Evolutionary conservation across 2,329 filamentous ascomycete species (phyloP), one percentile per base, ranked within the genome.

Genomic region (Mycosphaerella arachidis): DNA sequence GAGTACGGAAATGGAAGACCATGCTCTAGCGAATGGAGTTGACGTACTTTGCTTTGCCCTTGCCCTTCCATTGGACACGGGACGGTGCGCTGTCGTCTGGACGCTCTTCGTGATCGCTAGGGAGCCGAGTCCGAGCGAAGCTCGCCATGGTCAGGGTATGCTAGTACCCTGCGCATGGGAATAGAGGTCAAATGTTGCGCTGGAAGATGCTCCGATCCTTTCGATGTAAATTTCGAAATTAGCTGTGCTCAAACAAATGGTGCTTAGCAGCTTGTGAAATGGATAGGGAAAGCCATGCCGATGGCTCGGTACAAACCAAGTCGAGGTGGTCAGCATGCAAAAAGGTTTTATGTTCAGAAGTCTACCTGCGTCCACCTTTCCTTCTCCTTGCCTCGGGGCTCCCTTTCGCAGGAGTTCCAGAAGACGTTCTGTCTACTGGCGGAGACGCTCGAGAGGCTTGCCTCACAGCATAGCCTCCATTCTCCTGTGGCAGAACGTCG

Each of bases 401-500:
- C 18, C 43, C 53, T 50, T 61, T 61, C 13, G 59, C 51, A 33
- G 62, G 56, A 12, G 57, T 61, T 18, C 50, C 43, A 9, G 54
- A 6, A 31, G 55, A 35, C 16, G 27, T 48, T n/a, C 24, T 29
- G 33, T 50, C 51, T 27, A 31, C 52, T 40, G 52, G 51, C 40
- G 43, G 18, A 10, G 57, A 53, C 10, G 53, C 64, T 9, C 57
- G 56, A 16, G 60, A 48, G 16, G 57, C 56, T 31, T 59, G 61
- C 31, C 63, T 63, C 40, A 68, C 64, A 12, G 59, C 40, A 46
- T 68, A 70, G 29, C 67, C 67, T 37, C 57, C 63, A 43, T 62
- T 64, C 43, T 57, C 63, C 53, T 68, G 68, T 3, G 65, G 60
- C 48, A 66, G 54, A 53, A 70, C 62, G n/a, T 70, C 61, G 13